Percentiles rank a stretch among this genome's conserved stretches.
phyloP scores from a whole-genome alignment of 2,329 filamentous ascomycete genomes.

The Talaromyces amestolkiae region DNA sequence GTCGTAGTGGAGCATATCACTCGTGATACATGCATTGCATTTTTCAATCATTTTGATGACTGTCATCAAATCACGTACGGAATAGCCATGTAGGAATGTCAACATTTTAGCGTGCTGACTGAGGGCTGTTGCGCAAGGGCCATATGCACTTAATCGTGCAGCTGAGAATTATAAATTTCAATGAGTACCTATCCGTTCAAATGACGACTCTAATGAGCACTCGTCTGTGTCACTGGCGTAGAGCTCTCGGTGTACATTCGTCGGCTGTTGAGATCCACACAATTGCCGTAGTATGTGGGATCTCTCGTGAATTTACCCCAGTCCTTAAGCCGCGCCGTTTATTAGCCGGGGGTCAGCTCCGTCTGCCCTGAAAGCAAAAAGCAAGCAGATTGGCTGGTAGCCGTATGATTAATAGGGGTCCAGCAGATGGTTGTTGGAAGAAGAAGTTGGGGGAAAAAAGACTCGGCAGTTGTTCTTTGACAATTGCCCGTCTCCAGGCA shows the following conservation, averaged over 20 bases:
- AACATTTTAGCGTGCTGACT: not conserved
- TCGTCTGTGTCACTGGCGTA: not conserved
- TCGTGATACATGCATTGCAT: not conserved
- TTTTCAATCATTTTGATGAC: not conserved
- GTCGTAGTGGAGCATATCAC: not conserved
- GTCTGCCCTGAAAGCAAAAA: not conserved
- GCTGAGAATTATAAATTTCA: too few relatives aligned
- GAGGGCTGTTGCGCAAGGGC: not conserved
- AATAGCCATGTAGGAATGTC: not conserved
- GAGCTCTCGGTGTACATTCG: too few relatives aligned
- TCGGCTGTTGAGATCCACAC: not conserved
- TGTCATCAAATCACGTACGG: not conserved
- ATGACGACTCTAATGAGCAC: not conserved
- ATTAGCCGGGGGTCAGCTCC: not conserved
- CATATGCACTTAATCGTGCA: not conserved
- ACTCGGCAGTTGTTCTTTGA: not conserved
- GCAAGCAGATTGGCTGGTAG: not conserved
- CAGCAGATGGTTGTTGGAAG: not conserved
- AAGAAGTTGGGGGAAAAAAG: not conserved
- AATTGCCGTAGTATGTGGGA: not conserved
- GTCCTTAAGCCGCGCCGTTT: not conserved
- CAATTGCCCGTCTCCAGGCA: not conserved
- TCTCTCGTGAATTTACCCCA: not conserved
- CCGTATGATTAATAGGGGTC: not conserved
- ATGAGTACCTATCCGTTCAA: not conserved